Evolutionary conservation across 352 stramenopile genomes (phyloP).

Genomic region (Globisporangium viniferum): DNA sequence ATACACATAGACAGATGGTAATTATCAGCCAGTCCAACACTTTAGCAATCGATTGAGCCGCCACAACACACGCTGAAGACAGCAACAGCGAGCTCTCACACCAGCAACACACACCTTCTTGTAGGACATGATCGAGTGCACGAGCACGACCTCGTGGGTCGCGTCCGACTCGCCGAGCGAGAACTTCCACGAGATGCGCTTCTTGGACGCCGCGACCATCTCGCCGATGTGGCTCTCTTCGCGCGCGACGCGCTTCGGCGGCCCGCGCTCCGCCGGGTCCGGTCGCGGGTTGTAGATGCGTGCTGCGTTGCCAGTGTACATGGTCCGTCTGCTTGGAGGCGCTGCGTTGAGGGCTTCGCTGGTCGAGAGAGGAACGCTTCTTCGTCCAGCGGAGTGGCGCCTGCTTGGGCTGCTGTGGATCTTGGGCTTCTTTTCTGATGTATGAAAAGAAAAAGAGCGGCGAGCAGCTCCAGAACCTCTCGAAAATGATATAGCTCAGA

Average conservation of each 20-base stretch:
- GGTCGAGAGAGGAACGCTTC: neutral
- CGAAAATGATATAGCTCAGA: neutral
- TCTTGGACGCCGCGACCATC: slow-evolving; percentile 78
- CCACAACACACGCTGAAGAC: neutral
- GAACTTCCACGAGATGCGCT: slow-evolving; percentile 82
- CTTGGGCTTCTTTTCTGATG: slow-evolving; percentile 9
- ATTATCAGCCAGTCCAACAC: neutral
- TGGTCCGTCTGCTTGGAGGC: slow-evolving; percentile 14
- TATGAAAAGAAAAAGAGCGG: slow-evolving; percentile 11
- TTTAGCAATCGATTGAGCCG: neutral
- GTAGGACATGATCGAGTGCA: slow-evolving; percentile 84
- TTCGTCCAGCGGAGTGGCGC: neutral
- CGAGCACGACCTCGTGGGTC: slow-evolving; percentile 70
- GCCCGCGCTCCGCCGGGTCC: slow-evolving; percentile 63
- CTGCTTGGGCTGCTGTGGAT: neutral
- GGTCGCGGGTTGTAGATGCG: slow-evolving; percentile 72
- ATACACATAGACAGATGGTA: neutral
- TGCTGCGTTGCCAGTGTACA: slow-evolving; percentile 55
- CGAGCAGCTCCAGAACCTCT: neutral
- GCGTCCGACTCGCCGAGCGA: slow-evolving; percentile 71
- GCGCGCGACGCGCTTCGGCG: slow-evolving; percentile 66
- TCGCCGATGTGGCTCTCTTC: slow-evolving; percentile 81
- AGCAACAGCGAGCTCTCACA: neutral
- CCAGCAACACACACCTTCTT: slow-evolving; percentile 48
- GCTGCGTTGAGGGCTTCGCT: neutral